Base-by-base conservation (phyloP, 306 rosid genomes). In the Cucumis cinereus region DNA sequence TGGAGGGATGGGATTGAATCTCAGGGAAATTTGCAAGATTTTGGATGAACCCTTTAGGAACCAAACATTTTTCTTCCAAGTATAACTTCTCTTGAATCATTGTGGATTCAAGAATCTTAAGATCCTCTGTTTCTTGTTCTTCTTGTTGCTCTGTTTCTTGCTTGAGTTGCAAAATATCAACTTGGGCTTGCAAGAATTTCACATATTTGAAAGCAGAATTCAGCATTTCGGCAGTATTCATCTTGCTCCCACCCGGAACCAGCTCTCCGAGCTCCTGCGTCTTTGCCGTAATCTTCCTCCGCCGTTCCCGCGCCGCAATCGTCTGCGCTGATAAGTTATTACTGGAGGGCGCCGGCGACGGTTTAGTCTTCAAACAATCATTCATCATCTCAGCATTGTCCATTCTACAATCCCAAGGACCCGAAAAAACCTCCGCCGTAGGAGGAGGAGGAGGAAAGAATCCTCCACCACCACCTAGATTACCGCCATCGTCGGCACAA, bases 141-240 rank as follows among this genome's bases (percentile, higher is more conserved):
- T 28, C 33, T 7, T 30, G 47, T 47, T 52, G 47, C 30, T 28
- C 78, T 36, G 40, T 75, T 75, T 75, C 53, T 56, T 47, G 76
- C 77, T 86, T 83, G 50, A 80, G 67, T 75, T 93, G 76, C 61
- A 94, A 92, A 82, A 94, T 52, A 0, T 55, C 68, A 23, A 87
- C 81, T 85, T 94, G 98, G 3, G 90, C 85, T 83, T 90, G 90
- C 86, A 94, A 83, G 86, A 47, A 91, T 81, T 89, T 86, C 12
- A 94, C 90, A 73, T 91, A 94, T 38, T 84, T 94, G 38, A 77
- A 79, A 69, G 97, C 96, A 67, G 96, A 81, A 45, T 80, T 81
- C 22, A 94, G 62, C 98, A 94, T 94, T 77, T 91, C 96, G 47
- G 97, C 98, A 17, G 98, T 88, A 79, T 90, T 94, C 97, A 94